These are phyloP conservation scores for Macrotyloma uniflorum DNA, from an alignment of 306 rosid species.

Conservation along the genomic window DNA sequence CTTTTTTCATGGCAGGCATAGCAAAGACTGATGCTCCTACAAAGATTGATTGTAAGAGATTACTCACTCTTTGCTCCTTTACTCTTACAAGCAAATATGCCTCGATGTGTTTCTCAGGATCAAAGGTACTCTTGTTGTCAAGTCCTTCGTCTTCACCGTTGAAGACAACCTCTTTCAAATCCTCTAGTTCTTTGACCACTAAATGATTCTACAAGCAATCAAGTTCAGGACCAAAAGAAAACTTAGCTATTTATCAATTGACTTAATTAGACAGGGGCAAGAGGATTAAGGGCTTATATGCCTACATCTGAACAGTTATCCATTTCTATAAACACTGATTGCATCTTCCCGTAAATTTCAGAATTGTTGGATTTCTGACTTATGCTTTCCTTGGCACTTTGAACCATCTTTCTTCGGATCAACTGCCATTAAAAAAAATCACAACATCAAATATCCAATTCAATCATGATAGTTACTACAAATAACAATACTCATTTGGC, in stretches of 20 bases:
- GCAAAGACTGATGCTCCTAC: slow-evolving; percentile 80
- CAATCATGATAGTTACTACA: slow-evolving; percentile 5
- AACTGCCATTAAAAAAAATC: slow-evolving; percentile 49
- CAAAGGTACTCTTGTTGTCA: slow-evolving; percentile 50
- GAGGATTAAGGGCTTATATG: neutral
- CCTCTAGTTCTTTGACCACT: slow-evolving; percentile 69
- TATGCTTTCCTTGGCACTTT: slow-evolving; percentile 86
- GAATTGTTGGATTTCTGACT: slow-evolving; percentile 64
- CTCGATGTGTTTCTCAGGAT: slow-evolving; percentile 84
- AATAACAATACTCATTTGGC: neutral
- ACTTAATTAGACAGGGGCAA: neutral
- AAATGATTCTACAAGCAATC: slow-evolving; percentile 52
- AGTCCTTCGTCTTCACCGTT: slow-evolving; percentile 49
- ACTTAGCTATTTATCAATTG: too few relatives aligned
- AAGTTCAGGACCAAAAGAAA: slow-evolving; percentile 20
- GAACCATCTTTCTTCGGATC: slow-evolving; percentile 71
- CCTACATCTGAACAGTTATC: slow-evolving; percentile 58
- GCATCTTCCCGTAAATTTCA: slow-evolving; percentile 81
- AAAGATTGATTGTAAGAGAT: slow-evolving; percentile 74
- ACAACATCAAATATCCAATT: slow-evolving; percentile 15
- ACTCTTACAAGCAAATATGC: slow-evolving; percentile 76
- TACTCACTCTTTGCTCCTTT: slow-evolving; percentile 91
- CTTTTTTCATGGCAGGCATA: slow-evolving; percentile 70
- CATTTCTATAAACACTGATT: slow-evolving; percentile 82
- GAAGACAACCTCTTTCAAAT: slow-evolving; percentile 74